These are phyloP conservation scores for Apiospora kogelbergensis DNA, from an alignment of 2,329 filamentous ascomycete species.

Conservation along the genomic window DNA sequence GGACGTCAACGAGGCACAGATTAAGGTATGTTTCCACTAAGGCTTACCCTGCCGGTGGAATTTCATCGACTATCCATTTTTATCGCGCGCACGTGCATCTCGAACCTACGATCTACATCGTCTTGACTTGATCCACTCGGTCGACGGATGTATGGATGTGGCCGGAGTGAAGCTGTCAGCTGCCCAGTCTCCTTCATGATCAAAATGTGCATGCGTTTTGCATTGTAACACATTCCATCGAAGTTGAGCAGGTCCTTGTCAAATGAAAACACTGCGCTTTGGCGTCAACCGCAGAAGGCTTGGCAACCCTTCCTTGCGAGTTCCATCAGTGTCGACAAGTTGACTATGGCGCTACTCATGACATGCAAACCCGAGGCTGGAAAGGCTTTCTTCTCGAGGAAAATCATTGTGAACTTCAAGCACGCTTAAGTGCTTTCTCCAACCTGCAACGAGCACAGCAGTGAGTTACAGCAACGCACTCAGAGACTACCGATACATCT, in stretches of 20 bases:
- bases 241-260: slow-evolving; percentile 62
- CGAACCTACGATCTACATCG: slow-evolving; percentile 28
- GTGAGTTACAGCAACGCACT: slow-evolving; percentile 43
- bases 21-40: slow-evolving; percentile 99
- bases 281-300: slow-evolving; percentile 41
- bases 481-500: slow-evolving; percentile 10
- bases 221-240: slow-evolving; percentile 31
- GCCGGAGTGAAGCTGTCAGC: slow-evolving; percentile 20
- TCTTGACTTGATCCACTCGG: slow-evolving; percentile 14
- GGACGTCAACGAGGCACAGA: slow-evolving; percentile 95
- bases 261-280: slow-evolving; percentile 23
- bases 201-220: slow-evolving; percentile 15
- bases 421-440: not conserved
- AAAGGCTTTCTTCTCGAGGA: slow-evolving; percentile 5
- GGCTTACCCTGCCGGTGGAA: slow-evolving; percentile 66
- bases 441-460: slow-evolving; percentile 48
- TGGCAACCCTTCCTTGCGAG: slow-evolving; percentile 48
- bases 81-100: slow-evolving; percentile 31
- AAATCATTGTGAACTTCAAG: not conserved
- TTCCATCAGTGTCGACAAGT: slow-evolving; percentile 26
- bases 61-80: slow-evolving; percentile 62
- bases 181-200: slow-evolving; percentile 42
- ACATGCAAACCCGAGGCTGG: slow-evolving; percentile 22
- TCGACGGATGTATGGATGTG: not conserved
- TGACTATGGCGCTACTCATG: slow-evolving; percentile 25